These are phyloP conservation scores for Rhododendron ferrugineum DNA, from an alignment of 148 eudicot species.

Conservation along the genomic window DNA sequence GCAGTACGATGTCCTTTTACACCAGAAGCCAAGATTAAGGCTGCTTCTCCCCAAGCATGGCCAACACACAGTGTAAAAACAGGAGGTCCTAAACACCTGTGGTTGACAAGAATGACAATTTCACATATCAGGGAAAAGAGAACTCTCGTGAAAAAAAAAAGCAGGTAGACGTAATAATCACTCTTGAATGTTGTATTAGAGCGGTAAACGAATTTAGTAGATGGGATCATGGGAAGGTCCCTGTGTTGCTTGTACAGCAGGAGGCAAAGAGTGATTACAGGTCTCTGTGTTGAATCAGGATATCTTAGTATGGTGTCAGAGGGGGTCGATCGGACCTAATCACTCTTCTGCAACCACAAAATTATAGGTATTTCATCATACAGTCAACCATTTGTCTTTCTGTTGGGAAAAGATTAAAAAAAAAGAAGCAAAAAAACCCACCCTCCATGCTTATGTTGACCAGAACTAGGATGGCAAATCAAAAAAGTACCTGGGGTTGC, in stretches of 20 bases:
- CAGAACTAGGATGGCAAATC: background rate
- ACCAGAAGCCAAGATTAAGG: constrained; percentile 94
- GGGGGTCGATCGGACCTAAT: background rate
- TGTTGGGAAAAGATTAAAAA: background rate
- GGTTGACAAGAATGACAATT: constrained; percentile 10
- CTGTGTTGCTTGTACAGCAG: background rate
- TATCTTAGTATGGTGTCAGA: background rate
- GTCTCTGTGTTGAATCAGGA: background rate
- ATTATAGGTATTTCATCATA: background rate
- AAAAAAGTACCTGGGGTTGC: background rate
- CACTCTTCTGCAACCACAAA: background rate
- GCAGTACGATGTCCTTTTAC: constrained; percentile 91
- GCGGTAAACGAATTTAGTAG: background rate
- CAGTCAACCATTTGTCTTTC: background rate
- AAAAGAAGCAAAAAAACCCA: background rate
- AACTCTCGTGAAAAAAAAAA: background rate
- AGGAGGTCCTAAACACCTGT: constrained; percentile 73
- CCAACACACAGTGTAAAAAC: constrained; percentile 88
- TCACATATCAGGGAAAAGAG: background rate
- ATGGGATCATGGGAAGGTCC: background rate
- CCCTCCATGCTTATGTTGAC: background rate
- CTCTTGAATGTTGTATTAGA: background rate
- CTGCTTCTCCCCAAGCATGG: constrained; percentile 99
- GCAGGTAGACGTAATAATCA: background rate
- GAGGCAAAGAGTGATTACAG: background rate